phyloP scores from a whole-genome alignment of 495 filamentous ascomycete genomes.

The Daldinia vernicosa region DNA sequence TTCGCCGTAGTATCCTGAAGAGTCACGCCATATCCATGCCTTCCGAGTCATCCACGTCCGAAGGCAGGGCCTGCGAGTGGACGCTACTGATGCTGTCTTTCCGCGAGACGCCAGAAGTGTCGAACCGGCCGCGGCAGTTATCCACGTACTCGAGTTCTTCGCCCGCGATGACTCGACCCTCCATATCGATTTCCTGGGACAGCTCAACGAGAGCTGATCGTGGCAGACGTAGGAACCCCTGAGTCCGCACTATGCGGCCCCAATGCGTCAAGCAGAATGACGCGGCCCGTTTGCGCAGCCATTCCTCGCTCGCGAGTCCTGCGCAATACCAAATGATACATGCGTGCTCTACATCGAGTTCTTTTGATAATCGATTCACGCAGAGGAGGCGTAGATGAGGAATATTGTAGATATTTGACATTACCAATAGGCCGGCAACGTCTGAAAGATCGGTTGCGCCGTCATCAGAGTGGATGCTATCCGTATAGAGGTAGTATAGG shows the following conservation, averaged over 20 bases:
- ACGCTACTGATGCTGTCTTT: conserved; percentile 68
- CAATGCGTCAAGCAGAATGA: conserved; percentile 90
- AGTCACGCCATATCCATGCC: conserved; percentile 59
- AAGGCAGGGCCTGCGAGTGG: conserved; percentile 64
- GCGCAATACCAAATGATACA: conserved; percentile 97
- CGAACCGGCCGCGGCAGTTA: conserved; percentile 69
- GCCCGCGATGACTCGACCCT: conserved; percentile 86
- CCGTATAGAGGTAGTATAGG: conserved; percentile 95
- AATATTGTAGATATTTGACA: conserved; percentile 98
- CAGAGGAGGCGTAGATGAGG: conserved; percentile 89
- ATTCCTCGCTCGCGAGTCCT: conserved; percentile 87
- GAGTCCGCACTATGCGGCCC: conserved; percentile 91
- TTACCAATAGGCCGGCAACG: conserved; percentile 94
- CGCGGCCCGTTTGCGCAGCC: conserved; percentile 87
- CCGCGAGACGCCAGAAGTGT: conserved; percentile 59
- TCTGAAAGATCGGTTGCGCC: conserved; percentile 74
- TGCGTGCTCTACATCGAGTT: conserved; percentile 92
- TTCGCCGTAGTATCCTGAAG: not conserved
- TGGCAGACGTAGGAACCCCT: conserved; percentile 82
- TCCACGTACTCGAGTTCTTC: conserved; percentile 83
- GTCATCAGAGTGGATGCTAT: conserved; percentile 76
- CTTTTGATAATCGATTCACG: conserved; percentile 83
- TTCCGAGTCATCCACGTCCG: conserved; percentile 77
- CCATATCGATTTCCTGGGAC: conserved; percentile 90
- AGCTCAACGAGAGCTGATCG: conserved; percentile 83